Percentiles rank a stretch among this genome's conserved stretches.
phyloP scores from a whole-genome alignment of 768 basidiomycete genomes.

The Coprinellus micaceus region DNA sequence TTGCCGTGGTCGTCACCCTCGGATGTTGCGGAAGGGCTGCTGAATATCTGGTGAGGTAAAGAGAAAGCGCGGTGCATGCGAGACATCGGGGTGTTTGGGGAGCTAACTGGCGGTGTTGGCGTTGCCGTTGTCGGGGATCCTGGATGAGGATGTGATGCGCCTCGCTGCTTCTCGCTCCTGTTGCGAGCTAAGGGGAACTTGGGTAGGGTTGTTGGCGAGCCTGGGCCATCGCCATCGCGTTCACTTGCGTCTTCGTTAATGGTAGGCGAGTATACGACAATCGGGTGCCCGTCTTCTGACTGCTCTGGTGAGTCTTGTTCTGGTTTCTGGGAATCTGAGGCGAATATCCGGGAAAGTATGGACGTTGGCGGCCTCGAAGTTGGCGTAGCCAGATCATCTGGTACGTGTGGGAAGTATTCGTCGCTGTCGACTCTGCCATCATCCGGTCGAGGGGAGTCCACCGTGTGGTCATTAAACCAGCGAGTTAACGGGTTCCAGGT shows the following conservation, averaged over 20 bases:
- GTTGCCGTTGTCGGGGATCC: not conserved
- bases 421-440: not conserved
- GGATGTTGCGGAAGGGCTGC: not conserved
- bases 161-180: not conserved
- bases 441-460: not conserved
- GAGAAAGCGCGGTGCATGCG: slow-evolving; percentile 1
- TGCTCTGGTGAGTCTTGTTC: not conserved
- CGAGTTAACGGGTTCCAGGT: slow-evolving; percentile 1
- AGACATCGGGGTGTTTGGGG: not conserved
- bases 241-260: not conserved
- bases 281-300: not conserved
- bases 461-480: not conserved
- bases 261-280: not conserved
- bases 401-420: not conserved
- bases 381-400: not conserved
- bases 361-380: not conserved
- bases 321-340: not conserved
- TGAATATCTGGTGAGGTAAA: not conserved
- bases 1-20: not conserved
- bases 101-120: not conserved
- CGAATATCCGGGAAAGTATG: not conserved
- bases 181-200: not conserved
- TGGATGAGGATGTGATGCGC: not conserved
- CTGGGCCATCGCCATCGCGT: not conserved
- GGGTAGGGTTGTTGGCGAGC: not conserved